phyloP scores from a whole-genome alignment of 176 grass and related monocot species.

The Phyllostachys edulis region DNA sequence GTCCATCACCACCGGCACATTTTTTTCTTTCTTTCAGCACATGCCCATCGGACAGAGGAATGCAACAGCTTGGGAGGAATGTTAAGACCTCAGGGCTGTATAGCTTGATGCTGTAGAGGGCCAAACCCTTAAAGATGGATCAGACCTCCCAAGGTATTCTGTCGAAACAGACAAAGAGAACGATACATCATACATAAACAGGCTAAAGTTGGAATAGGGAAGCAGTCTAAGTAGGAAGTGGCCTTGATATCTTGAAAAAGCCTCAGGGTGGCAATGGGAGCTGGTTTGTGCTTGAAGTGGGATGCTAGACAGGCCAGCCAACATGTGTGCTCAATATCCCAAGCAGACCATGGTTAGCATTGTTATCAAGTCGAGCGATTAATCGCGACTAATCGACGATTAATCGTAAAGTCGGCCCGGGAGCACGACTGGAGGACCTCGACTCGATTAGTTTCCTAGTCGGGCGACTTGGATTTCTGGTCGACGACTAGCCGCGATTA shows the following conservation, averaged over 20 bases:
- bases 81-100: background rate
- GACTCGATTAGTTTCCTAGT: no score
- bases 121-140: background rate
- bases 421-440: no score
- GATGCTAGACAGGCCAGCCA: background rate
- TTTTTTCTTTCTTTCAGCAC: background rate
- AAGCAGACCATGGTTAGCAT: constrained; percentile 10
- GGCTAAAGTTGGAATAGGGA: background rate
- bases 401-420: no score
- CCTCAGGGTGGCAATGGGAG: background rate
- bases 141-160: background rate
- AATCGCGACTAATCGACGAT: no score
- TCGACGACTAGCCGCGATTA: no score
- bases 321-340: background rate
- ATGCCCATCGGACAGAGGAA: background rate
- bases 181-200: background rate
- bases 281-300: constrained; percentile 4
- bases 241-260: background rate
- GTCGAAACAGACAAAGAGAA: background rate
- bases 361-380: no score
- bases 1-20: background rate
- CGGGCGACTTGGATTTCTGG: no score
- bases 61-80: background rate
- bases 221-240: background rate
- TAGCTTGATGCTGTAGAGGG: background rate